These are phyloP conservation scores for Neurospora discreta DNA, from an alignment of 495 filamentous ascomycete genomes.

Conservation along the genomic window DNA sequence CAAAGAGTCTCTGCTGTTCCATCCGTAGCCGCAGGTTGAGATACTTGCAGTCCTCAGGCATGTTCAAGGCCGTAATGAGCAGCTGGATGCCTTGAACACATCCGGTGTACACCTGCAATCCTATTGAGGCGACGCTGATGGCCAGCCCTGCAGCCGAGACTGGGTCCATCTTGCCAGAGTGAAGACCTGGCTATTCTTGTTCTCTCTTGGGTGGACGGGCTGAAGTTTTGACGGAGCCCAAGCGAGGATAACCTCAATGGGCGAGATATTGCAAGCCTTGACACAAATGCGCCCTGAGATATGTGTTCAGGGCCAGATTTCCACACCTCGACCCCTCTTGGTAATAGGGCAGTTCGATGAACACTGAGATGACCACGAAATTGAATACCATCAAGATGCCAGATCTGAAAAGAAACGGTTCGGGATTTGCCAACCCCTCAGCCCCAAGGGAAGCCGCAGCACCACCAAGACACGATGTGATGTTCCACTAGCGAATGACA, in stretches of 20 bases:
- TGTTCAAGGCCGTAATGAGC: constrained; percentile 30
- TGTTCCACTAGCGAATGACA: neutral
- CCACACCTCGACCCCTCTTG: neutral
- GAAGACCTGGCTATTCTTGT: neutral
- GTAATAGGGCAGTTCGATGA: neutral
- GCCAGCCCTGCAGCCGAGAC: constrained; percentile 29
- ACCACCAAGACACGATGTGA: neutral
- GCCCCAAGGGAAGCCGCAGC: neutral
- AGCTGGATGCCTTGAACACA: constrained; percentile 34
- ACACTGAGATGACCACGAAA: neutral
- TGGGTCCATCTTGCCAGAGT: constrained; percentile 25
- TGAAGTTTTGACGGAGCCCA: constrained; percentile 1
- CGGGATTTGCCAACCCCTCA: neutral
- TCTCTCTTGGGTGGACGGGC: neutral
- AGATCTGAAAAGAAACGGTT: neutral
- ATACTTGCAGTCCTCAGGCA: constrained; percentile 32
- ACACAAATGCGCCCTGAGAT: neutral
- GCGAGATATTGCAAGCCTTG: neutral
- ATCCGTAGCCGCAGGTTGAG: constrained; percentile 31
- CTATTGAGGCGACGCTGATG: constrained; percentile 29
- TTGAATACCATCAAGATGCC: neutral
- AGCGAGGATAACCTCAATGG: neutral
- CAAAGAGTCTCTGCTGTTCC: constrained; percentile 37
- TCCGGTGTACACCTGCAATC: constrained; percentile 30
- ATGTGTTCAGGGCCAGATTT: neutral